These are phyloP conservation scores for Vaccinium myrtillus DNA, from an alignment of 148 eudicot species.

Conservation along the genomic window DNA sequence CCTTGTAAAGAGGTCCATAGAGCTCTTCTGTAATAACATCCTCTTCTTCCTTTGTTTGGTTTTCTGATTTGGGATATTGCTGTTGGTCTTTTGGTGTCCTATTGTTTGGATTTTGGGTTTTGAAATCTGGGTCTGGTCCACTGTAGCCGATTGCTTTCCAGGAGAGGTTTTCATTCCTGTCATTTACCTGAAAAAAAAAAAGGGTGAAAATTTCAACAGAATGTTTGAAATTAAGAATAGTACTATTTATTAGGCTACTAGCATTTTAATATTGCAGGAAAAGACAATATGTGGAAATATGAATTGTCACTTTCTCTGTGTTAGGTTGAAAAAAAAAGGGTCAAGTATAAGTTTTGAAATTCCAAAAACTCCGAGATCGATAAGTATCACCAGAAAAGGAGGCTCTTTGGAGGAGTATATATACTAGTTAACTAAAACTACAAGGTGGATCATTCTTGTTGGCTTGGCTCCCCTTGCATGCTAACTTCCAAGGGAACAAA, in stretches of 20 bases:
- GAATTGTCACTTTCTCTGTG: neutral
- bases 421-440: no score
- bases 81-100: neutral
- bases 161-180: constrained; percentile 45
- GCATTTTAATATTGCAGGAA: no score
- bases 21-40: constrained; percentile 19
- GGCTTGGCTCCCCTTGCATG: neutral
- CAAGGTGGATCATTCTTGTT: neutral
- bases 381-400: neutral
- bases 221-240: neutral
- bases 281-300: neutral
- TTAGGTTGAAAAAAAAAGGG: neutral
- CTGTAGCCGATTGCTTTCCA: constrained; percentile 74
- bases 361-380: neutral
- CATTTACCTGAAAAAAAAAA: constrained; percentile 43
- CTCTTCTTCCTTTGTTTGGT: constrained; percentile 2
- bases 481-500: neutral
- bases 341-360: neutral
- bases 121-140: constrained; percentile 61
- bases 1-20: constrained; percentile 54
- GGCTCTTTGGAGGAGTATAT: neutral
- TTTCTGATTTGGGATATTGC: neutral
- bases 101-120: constrained; percentile 9
- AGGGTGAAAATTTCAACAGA: neutral
- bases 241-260: no score